Percentiles rank a stretch among this genome's conserved stretches.
These are phyloP conservation scores for Syzygium grande DNA, from an alignment of 345 rosid species.

Conservation along the genomic window DNA sequence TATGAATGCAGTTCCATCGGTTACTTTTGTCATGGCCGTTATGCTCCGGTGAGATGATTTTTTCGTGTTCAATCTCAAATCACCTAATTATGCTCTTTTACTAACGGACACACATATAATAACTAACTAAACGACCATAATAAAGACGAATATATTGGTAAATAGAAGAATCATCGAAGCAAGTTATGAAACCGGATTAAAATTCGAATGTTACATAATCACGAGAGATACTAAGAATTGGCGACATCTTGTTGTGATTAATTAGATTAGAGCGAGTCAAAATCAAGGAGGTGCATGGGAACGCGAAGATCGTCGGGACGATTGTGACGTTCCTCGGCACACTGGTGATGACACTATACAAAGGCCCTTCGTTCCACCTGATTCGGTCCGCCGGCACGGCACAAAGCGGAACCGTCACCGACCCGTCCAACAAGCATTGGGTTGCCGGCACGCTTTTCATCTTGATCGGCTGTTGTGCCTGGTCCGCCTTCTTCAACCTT, in stretches of 20 bases:
- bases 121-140: too few species aligned
- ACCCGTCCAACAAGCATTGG: conserved; percentile 39
- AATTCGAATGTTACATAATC: background rate
- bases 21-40: conserved; percentile 60
- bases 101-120: too few species aligned
- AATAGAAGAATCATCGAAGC: background rate
- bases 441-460: conserved; percentile 56
- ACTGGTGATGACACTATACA: conserved; percentile 57
- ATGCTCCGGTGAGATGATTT: conserved; percentile 34
- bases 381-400: conserved; percentile 12
- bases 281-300: conserved; percentile 30
- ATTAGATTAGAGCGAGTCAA: conserved; percentile 49
- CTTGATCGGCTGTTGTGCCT: conserved; percentile 55
- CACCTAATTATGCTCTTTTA: background rate
- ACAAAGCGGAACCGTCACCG: conserved; percentile 5
- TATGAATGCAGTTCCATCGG: conserved; percentile 71
- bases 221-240: background rate
- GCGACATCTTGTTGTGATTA: background rate
- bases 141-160: too few species aligned
- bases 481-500: conserved; percentile 60
- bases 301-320: conserved; percentile 62
- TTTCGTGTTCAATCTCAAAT: background rate
- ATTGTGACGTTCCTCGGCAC: conserved; percentile 57
- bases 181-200: background rate
- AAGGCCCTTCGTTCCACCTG: conserved; percentile 52